A percentile compares a stretch with the other conserved stretches of the same genome.
phyloP scores from a whole-genome alignment of 345 rosid genomes.

The Fremontodendron californicum region DNA sequence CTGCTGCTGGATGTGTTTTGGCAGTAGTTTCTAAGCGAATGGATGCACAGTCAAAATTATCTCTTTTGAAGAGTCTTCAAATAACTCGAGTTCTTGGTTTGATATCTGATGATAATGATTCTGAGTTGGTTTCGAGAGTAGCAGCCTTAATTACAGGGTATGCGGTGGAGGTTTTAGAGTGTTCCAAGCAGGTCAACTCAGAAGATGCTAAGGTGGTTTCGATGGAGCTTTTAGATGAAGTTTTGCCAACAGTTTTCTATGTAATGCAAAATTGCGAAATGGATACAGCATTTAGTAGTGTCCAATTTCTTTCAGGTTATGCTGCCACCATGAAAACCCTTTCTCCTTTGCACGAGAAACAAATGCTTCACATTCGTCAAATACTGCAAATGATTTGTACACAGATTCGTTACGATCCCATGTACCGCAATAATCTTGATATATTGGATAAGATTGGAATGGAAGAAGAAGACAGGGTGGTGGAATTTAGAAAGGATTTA shows the following conservation, averaged over 20 bases:
- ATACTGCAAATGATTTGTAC: slow-evolving; percentile 73
- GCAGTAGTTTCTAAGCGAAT: slow-evolving; percentile 87
- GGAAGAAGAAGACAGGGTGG: slow-evolving; percentile 92
- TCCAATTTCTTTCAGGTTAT: slow-evolving; percentile 79
- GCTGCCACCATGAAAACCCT: slow-evolving; percentile 73
- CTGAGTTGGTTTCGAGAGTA: slow-evolving; percentile 57
- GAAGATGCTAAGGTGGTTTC: slow-evolving; percentile 57
- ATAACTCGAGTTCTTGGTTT: slow-evolving; percentile 65
- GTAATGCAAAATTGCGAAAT: slow-evolving; percentile 69
- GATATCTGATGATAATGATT: slow-evolving; percentile 52
- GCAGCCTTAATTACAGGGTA: slow-evolving; percentile 76
- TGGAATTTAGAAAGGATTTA: slow-evolving; percentile 76
- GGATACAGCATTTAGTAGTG: slow-evolving; percentile 56
- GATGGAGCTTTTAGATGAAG: slow-evolving; percentile 72
- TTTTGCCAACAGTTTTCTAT: slow-evolving; percentile 75
- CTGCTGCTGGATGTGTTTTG: slow-evolving; percentile 74
- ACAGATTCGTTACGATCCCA: slow-evolving; percentile 74
- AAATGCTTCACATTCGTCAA: slow-evolving; percentile 57
- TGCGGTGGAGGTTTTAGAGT: slow-evolving; percentile 79
- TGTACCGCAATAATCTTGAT: slow-evolving; percentile 65
- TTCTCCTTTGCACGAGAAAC: slow-evolving; percentile 70
- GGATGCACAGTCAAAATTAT: slow-evolving; percentile 69
- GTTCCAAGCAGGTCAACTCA: slow-evolving; percentile 61
- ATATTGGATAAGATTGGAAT: slow-evolving; percentile 71
- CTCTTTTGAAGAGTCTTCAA: slow-evolving; percentile 65